A percentile compares a stretch with the other conserved stretches of the same genome.
Conservation (phyloP, 2,329 filamentous ascomycete genomes). For the Aureobasidium sp. region DNA sequence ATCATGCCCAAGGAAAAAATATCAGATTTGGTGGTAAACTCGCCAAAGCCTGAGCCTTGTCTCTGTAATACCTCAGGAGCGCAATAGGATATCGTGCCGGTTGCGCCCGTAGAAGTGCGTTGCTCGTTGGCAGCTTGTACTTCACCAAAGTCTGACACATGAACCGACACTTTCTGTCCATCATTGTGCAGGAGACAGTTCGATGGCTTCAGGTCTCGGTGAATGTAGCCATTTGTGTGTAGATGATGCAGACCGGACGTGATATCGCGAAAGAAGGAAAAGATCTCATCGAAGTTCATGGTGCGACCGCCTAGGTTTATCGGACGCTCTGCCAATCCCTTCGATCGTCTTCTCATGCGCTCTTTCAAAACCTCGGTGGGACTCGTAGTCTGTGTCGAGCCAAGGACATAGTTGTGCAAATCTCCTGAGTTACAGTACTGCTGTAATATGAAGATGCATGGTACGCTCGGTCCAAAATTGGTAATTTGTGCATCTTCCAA, state of each 20-base stretch:
- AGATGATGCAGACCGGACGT: conserved; percentile 86
- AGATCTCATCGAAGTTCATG: conserved; percentile 82
- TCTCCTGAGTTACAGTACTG: conserved; percentile 96
- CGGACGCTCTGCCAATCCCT: conserved; percentile 62
- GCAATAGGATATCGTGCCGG: conserved; percentile 95
- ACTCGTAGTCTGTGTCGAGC: conserved; percentile 45
- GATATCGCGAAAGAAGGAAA: conserved; percentile 93
- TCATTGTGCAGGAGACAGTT: conserved; percentile 85
- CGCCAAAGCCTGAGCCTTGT: conserved; percentile 61
- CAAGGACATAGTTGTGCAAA: conserved; percentile 78
- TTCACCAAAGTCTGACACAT: conserved; percentile 97
- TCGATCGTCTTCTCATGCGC: conserved; percentile 73
- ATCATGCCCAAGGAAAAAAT: conserved; percentile 99
- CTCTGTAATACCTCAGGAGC: conserved; percentile 82
- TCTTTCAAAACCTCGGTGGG: conserved; percentile 69
- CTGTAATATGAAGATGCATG: conserved; percentile 93
- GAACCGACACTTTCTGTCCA: conserved; percentile 63
- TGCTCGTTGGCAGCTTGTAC: conserved; percentile 77
- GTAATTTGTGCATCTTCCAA: conserved; percentile 80
- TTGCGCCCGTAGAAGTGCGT: conserved; percentile 85
- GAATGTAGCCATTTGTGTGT: conserved; percentile 87
- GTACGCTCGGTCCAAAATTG: conserved; percentile 80
- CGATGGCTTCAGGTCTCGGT: conserved; percentile 90
- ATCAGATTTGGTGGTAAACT: conserved; percentile 95
- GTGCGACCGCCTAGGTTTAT: conserved; percentile 46